Conservation (phyloP, 1,139 yeast genomes). For the Entelexis paramagnoliae region DNA sequence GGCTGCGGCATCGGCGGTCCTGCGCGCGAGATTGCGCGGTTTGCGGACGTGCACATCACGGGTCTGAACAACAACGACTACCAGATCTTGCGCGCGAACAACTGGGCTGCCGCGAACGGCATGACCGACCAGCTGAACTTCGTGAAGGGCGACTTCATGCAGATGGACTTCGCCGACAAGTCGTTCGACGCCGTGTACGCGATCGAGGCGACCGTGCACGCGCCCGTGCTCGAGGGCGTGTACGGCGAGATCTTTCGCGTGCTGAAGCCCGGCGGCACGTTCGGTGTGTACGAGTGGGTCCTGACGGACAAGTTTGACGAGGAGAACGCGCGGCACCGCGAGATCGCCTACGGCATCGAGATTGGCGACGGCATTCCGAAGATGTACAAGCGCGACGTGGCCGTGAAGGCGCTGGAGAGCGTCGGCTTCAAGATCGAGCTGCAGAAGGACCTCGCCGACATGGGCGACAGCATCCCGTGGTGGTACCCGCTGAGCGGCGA, state of each 20-base stretch:
- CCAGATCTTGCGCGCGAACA: slow-evolving; percentile 80
- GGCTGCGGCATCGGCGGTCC: slow-evolving; percentile 99
- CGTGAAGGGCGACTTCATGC: slow-evolving; percentile 98
- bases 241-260: slow-evolving; percentile 91
- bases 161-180: slow-evolving; percentile 87
- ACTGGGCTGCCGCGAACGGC: slow-evolving; percentile 58
- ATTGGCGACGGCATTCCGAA: slow-evolving; percentile 98
- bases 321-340: slow-evolving; percentile 77
- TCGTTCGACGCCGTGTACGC: slow-evolving; percentile 96
- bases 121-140: slow-evolving; percentile 66
- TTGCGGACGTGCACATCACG: slow-evolving; percentile 75
- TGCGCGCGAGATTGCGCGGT: slow-evolving; percentile 88
- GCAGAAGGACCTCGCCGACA: slow-evolving; percentile 73
- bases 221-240: slow-evolving; percentile 93
- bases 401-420: slow-evolving; percentile 69
- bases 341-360: slow-evolving; percentile 93
- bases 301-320: slow-evolving; percentile 93
- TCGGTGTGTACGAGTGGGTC: slow-evolving; percentile 99
- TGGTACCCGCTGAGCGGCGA: slow-evolving; percentile 95
- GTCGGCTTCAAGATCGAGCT: slow-evolving; percentile 80
- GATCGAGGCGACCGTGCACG: slow-evolving; percentile 97
- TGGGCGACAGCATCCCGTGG: slow-evolving; percentile 87
- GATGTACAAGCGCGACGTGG: slow-evolving; percentile 80
- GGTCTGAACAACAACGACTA: slow-evolving; percentile 96
- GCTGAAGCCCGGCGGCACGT: slow-evolving; percentile 92